A percentile compares a stretch with the other conserved stretches of the same genome.
These are phyloP conservation scores for Dichotomocladium elegans DNA, from an alignment of 371 early-diverging fungal genomes.

Conservation along the genomic window DNA sequence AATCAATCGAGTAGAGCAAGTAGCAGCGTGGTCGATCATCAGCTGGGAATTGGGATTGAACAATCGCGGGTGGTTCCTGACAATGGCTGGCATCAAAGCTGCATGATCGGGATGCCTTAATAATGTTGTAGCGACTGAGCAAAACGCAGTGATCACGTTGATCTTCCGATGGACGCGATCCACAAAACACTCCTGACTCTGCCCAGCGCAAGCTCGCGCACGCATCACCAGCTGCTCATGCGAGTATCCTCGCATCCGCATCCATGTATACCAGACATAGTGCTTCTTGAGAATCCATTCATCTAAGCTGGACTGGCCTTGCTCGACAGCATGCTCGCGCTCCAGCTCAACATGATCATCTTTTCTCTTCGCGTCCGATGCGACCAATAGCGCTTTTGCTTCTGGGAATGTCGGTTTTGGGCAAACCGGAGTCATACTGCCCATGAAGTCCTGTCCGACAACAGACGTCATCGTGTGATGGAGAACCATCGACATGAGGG, in stretches of 20 bases:
- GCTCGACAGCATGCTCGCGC: neutral
- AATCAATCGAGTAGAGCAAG: no score
- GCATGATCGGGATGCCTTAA: conserved; percentile 6
- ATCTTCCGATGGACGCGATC: neutral
- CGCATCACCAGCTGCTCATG: conserved; percentile 4
- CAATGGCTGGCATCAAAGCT: neutral
- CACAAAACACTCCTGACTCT: neutral
- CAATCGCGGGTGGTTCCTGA: neutral
- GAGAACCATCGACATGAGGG: conserved; percentile 23
- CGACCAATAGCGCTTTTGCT: neutral
- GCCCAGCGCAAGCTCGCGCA: neutral
- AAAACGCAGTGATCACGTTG: neutral
- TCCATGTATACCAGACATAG: conserved; percentile 6
- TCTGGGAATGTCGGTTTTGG: neutral
- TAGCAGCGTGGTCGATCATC: no score
- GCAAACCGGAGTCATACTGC: no score
- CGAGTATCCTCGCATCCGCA: conserved; percentile 3
- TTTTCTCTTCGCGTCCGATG: neutral
- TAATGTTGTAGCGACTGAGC: neutral
- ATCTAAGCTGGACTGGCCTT: neutral
- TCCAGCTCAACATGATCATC: neutral
- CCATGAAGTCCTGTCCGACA: neutral
- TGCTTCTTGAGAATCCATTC: neutral
- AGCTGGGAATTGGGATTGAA: no score
- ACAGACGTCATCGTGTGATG: conserved; percentile 24